These are phyloP conservation scores for Botryotinia narcissicola DNA, from an alignment of 2,329 filamentous ascomycete species.

Conservation along the genomic window DNA sequence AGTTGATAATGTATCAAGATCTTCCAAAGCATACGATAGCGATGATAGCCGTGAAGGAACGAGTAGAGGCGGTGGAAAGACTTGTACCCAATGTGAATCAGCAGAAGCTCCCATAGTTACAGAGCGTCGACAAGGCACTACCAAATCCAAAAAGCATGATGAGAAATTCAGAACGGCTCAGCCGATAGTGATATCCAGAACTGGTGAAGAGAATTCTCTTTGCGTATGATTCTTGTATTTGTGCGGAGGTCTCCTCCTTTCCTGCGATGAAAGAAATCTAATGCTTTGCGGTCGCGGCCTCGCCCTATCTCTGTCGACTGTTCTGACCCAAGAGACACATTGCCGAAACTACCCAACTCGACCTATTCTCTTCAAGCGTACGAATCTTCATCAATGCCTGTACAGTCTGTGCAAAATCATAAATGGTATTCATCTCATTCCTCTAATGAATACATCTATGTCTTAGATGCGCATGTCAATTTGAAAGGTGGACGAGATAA, in stretches of 20 bases:
- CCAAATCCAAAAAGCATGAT: background rate
- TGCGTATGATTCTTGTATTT: background rate
- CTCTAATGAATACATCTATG: conserved; percentile 45
- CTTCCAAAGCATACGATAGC: background rate
- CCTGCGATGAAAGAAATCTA: background rate
- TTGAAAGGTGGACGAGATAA: conserved; percentile 45
- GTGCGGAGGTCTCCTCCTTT: background rate
- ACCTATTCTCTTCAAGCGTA: background rate
- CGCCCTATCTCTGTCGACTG: background rate
- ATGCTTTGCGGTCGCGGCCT: too few species aligned
- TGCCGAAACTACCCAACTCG: background rate
- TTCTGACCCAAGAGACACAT: background rate
- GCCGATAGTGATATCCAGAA: background rate
- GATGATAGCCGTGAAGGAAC: background rate
- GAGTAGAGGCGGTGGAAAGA: background rate
- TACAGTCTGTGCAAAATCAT: background rate
- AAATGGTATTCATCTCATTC: background rate
- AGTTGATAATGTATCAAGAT: background rate
- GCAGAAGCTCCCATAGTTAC: background rate
- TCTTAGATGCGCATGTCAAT: conserved; percentile 57
- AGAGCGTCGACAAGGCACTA: background rate
- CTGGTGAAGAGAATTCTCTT: background rate
- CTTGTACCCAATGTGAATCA: background rate
- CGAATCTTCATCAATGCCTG: background rate
- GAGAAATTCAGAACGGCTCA: background rate